These are phyloP conservation scores for Pseudogymnoascus sp. DNA, from an alignment of 2,329 filamentous ascomycete species.

Conservation along the genomic window DNA sequence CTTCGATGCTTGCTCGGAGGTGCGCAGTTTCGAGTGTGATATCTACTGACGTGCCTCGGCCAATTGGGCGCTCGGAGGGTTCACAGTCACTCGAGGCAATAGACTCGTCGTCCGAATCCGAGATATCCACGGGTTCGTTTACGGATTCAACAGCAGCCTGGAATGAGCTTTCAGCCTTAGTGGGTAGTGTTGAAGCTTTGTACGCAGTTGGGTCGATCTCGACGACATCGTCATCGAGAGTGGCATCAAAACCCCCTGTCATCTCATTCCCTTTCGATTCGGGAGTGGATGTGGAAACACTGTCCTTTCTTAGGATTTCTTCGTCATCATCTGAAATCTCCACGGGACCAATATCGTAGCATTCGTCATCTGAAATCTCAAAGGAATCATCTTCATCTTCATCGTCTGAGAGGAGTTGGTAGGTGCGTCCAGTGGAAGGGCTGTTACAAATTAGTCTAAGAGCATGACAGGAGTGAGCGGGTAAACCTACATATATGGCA, in stretches of 20 bases:
- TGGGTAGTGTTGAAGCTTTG: background rate
- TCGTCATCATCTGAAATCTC: background rate
- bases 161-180: background rate
- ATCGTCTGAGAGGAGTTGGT: background rate
- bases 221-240: background rate
- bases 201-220: background rate
- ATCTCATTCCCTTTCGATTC: background rate
- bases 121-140: background rate
- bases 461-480: background rate
- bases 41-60: background rate
- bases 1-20: background rate
- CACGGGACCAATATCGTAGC: background rate
- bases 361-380: background rate
- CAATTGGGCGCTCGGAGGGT: background rate
- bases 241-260: background rate
- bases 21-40: background rate
- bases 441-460: background rate
- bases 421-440: slow-evolving; percentile 1
- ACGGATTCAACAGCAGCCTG: background rate
- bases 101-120: background rate
- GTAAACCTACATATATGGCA: slow-evolving; percentile 23
- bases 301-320: background rate
- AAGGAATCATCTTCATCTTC: background rate
- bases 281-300: background rate
- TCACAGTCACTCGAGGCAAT: background rate